phyloP scores from a whole-genome alignment of 495 filamentous ascomycete genomes.

The Neurospora sp. region DNA sequence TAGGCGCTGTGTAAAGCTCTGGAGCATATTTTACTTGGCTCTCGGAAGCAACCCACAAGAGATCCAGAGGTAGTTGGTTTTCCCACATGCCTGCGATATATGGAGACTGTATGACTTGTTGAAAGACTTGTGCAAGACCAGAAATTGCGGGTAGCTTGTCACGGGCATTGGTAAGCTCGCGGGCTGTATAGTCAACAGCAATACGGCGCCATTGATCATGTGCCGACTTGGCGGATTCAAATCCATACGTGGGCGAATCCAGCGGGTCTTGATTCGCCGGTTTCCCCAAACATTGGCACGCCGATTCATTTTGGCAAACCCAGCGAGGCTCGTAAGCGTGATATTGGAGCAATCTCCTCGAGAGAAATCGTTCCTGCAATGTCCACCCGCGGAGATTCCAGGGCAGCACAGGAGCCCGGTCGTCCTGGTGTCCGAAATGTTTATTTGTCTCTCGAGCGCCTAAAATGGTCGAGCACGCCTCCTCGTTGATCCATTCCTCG shows the following conservation, averaged over 20 bases:
- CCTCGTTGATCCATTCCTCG: neutral
- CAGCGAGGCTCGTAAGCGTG: constrained; percentile 1
- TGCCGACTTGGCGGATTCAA: neutral
- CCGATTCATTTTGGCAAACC: neutral
- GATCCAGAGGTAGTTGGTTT: neutral
- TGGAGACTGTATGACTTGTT: constrained; percentile 6
- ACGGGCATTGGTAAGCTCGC: constrained; percentile 14
- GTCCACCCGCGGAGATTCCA: constrained; percentile 1
- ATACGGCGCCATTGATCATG: neutral
- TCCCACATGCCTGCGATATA: constrained; percentile 28
- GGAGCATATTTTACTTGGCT: neutral
- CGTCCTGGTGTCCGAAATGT: neutral
- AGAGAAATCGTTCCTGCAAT: constrained; percentile 3
- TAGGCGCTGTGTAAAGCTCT: neutral
- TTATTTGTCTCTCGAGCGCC: neutral
- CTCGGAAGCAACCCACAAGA: neutral
- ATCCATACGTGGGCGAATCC: neutral
- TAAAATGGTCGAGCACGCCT: neutral
- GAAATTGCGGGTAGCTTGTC: constrained; percentile 25
- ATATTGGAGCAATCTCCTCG: neutral
- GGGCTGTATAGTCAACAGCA: constrained; percentile 3
- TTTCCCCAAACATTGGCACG: neutral
- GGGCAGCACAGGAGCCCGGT: neutral
- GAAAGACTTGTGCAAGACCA: constrained; percentile 16
- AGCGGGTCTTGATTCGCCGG: neutral